Conservation (phyloP, 257 asterid genomes). For the Coffea eugenioides region DNA sequence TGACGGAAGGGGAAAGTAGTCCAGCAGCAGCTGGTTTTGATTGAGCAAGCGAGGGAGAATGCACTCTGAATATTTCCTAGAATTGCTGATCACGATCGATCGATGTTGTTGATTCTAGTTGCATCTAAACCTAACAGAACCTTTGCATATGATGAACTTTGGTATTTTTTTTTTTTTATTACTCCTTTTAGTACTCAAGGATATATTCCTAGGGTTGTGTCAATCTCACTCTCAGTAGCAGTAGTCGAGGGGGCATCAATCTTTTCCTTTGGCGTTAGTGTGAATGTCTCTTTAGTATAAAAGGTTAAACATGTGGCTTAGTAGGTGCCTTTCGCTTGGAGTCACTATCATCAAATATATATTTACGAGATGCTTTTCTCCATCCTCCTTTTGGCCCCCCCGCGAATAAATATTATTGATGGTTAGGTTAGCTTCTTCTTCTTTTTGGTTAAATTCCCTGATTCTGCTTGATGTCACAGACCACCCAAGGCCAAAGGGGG, state of each 20-base stretch:
- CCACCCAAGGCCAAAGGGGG: not conserved
- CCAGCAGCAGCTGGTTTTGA: not conserved
- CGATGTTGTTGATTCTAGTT: not conserved
- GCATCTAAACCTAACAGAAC: not conserved
- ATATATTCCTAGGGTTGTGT: conserved; percentile 34
- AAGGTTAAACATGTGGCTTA: conserved; percentile 41
- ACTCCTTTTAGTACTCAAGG: conserved; percentile 11
- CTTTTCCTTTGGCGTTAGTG: conserved; percentile 37
- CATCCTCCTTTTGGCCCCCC: conserved; percentile 25
- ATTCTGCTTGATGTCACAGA: conserved; percentile 19
- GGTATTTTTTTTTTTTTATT: not conserved
- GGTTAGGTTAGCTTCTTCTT: conserved; percentile 11
- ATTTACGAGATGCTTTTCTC: conserved; percentile 51
- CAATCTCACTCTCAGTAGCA: conserved; percentile 12
- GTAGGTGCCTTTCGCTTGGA: conserved; percentile 36
- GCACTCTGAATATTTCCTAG: conserved; percentile 7
- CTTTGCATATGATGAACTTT: not conserved
- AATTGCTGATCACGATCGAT: not conserved
- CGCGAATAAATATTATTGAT: not conserved
- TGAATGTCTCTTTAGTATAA: conserved; percentile 51
- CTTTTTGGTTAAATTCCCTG: not conserved
- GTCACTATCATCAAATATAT: conserved; percentile 33
- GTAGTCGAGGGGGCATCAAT: conserved; percentile 27
- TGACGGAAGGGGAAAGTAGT: conserved; percentile 24
- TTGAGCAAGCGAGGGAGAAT: not conserved